Evolutionary conservation across 441 rosid species (phyloP).

Genomic region (Adansonia grandidieri): DNA sequence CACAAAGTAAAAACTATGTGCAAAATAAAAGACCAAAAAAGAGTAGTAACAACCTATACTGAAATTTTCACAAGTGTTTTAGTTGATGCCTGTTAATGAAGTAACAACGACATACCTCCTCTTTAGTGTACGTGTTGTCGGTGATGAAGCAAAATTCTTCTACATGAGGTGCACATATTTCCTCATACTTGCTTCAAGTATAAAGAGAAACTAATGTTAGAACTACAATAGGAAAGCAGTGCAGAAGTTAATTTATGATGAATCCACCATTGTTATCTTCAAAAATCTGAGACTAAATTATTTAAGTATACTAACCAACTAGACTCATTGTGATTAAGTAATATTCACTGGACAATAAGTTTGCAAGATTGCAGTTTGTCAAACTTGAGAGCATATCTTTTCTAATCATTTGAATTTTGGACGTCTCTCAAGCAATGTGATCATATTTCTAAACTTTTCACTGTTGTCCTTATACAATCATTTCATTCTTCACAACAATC

Average conservation of each 20-base stretch:
- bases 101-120: constrained; percentile 48
- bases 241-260: background rate
- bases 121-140: constrained; percentile 66
- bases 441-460: background rate
- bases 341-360: background rate
- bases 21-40: background rate
- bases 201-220: constrained; percentile 20
- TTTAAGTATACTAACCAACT: no score
- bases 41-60: background rate
- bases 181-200: constrained; percentile 64
- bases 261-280: background rate
- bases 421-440: background rate
- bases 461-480: background rate
- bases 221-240: constrained; percentile 11
- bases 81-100: constrained; percentile 14
- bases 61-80: background rate
- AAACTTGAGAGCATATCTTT: background rate
- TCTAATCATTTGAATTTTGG: background rate
- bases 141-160: constrained; percentile 80
- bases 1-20: background rate
- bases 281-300: no score
- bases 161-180: constrained; percentile 66
- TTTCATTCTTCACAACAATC: background rate
- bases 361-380: background rate
- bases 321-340: background rate